Conservation (phyloP, 2,329 filamentous ascomycete species). For the Verticillium nonalfalfae region DNA sequence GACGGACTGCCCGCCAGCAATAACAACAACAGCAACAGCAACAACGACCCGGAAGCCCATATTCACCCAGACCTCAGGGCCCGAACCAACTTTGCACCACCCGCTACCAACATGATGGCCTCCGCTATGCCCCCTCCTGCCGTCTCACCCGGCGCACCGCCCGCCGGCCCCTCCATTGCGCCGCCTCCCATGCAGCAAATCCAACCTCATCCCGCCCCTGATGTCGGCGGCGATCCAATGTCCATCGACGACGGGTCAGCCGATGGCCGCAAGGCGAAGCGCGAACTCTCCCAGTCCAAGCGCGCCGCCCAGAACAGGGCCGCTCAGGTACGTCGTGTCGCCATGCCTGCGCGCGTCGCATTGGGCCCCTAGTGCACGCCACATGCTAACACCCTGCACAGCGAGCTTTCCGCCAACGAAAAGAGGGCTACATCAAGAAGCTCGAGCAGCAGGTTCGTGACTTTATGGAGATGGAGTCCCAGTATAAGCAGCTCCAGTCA, state of each 20-base stretch:
- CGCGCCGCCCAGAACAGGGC: constrained; percentile 94
- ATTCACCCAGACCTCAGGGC: constrained; percentile 43
- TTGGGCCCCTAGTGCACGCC: neutral
- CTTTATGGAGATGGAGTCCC: constrained; percentile 66
- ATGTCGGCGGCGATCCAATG: constrained; percentile 17
- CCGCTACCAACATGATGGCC: constrained; percentile 24
- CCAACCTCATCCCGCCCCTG: constrained; percentile 9
- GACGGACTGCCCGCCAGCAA: constrained; percentile 25
- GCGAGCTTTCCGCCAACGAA: constrained; percentile 95
- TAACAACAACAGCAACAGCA: constrained; percentile 12
- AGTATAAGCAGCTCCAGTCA: constrained; percentile 71
- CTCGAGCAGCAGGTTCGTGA: constrained; percentile 90
- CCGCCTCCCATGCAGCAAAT: constrained; percentile 13
- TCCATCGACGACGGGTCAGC: constrained; percentile 26
- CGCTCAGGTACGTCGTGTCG: constrained; percentile 64
- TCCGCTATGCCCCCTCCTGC: constrained; percentile 14
- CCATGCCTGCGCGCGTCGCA: neutral
- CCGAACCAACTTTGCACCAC: constrained; percentile 14
- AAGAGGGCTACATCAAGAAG: constrained; percentile 97
- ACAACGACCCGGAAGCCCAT: constrained; percentile 32
- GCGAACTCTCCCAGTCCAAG: constrained; percentile 92
- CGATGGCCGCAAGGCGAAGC: constrained; percentile 71
- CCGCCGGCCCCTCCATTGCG: constrained; percentile 18
- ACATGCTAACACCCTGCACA: constrained; percentile 27
- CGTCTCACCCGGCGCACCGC: constrained; percentile 3